A percentile compares a stretch with the other conserved stretches of the same genome.
phyloP scores from a whole-genome alignment of 371 early-diverging fungal genomes.

The Parasitella parasitica region DNA sequence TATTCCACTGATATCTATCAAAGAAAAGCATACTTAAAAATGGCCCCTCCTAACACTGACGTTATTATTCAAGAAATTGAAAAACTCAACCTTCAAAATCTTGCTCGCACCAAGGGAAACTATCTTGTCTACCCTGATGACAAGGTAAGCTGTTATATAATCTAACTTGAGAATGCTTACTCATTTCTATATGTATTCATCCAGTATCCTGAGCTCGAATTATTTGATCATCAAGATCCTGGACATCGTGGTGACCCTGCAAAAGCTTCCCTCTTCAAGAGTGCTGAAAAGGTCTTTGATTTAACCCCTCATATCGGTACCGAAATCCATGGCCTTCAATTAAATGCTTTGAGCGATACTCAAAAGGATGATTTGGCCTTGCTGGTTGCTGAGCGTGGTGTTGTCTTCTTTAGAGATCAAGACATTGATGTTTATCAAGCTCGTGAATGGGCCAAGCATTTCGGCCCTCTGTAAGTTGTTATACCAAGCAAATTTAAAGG shows the following conservation, averaged over 20 bases:
- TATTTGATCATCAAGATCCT: constrained; percentile 39
- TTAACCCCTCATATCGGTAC: constrained; percentile 67
- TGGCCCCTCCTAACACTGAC: constrained; percentile 31
- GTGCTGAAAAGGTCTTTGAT: constrained; percentile 60
- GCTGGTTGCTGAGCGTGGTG: constrained; percentile 64
- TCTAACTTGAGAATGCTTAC: neutral
- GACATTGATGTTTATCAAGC: constrained; percentile 57
- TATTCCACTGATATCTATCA: neutral
- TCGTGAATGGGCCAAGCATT: constrained; percentile 50
- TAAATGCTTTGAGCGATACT: constrained; percentile 52
- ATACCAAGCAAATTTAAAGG: neutral
- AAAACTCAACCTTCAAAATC: constrained; percentile 34
- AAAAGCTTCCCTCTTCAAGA: constrained; percentile 56
- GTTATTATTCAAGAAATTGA: constrained; percentile 31
- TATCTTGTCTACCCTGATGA: constrained; percentile 42
- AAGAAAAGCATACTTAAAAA: neutral
- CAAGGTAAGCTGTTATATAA: constrained; percentile 15
- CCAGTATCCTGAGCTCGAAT: constrained; percentile 36
- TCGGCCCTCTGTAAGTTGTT: constrained; percentile 46
- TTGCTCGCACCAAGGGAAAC: constrained; percentile 40
- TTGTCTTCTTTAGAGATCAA: constrained; percentile 68
- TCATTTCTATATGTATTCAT: neutral
- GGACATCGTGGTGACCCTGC: constrained; percentile 58
- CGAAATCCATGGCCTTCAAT: constrained; percentile 64
- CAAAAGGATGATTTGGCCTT: constrained; percentile 62